A percentile compares a stretch with the other conserved stretches of the same genome.
phyloP scores from a whole-genome alignment of 257 asterid species.

The Craterostigma plantagineum region DNA sequence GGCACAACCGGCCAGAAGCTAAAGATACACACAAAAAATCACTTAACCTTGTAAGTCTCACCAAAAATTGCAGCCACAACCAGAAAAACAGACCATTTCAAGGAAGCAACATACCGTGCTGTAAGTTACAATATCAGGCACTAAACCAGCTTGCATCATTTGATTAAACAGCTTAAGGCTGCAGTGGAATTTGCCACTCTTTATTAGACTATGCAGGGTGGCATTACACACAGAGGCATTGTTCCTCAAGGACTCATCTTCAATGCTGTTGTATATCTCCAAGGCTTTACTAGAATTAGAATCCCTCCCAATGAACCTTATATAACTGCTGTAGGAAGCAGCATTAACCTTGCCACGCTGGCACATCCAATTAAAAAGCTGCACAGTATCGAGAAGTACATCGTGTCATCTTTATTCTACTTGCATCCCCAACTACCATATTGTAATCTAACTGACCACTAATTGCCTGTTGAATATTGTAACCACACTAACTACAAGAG shows the following conservation, averaged over 20 bases:
- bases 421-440: not conserved
- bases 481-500: conserved; percentile 3
- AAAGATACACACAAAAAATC: not conserved
- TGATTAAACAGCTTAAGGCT: conserved; percentile 63
- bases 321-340: conserved; percentile 83
- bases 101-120: conserved; percentile 54
- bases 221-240: conserved; percentile 83
- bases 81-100: too few species aligned
- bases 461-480: not conserved
- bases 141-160: conserved; percentile 75
- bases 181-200: conserved; percentile 55
- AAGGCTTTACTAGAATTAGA: conserved; percentile 44
- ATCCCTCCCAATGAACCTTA: conserved; percentile 59
- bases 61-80: not conserved
- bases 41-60: not conserved
- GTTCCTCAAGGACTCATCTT: conserved; percentile 35
- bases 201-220: conserved; percentile 51
- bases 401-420: too few species aligned
- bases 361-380: conserved; percentile 94
- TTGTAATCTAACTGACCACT: not conserved
- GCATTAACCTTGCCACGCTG: conserved; percentile 52
- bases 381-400: conserved; percentile 14
- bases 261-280: conserved; percentile 55
- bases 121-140: conserved; percentile 82
- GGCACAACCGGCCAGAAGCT: conserved; percentile 84